Conservation (phyloP, 495 filamentous ascomycete species). For the Terfezia claveryi region DNA sequence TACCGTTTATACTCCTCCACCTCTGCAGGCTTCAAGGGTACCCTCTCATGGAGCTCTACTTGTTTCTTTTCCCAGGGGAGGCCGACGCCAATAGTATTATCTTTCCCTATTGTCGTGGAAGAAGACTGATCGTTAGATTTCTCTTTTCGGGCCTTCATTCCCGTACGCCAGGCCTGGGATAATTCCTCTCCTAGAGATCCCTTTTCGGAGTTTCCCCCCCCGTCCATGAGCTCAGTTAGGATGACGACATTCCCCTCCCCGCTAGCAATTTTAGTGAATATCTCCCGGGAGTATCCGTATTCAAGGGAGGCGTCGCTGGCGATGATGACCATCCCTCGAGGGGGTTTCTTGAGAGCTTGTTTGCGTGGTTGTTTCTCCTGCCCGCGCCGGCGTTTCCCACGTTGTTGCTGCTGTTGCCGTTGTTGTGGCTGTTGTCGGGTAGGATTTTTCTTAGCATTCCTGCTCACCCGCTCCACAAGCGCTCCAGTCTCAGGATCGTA, state of each 20-base stretch:
- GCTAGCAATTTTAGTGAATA: constrained; percentile 47
- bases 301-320: constrained; percentile 75
- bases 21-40: background rate
- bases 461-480: background rate
- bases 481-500: background rate
- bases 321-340: constrained; percentile 51
- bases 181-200: constrained; percentile 15
- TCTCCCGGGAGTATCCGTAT: constrained; percentile 88
- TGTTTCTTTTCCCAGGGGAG: background rate
- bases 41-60: background rate
- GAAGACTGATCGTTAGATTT: background rate
- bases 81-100: constrained; percentile 5
- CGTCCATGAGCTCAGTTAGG: constrained; percentile 40
- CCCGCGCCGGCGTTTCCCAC: background rate
- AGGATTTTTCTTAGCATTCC: background rate
- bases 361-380: background rate
- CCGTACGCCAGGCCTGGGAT: background rate
- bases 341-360: background rate
- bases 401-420: background rate
- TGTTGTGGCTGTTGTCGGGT: background rate
- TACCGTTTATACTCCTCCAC: background rate
- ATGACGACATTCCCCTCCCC: constrained; percentile 64
- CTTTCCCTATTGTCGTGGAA: constrained; percentile 5
- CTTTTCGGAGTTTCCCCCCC: constrained; percentile 13
- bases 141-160: constrained; percentile 6